Conservation (phyloP, 495 filamentous ascomycete species). For the Neurospora tetrasperma region DNA sequence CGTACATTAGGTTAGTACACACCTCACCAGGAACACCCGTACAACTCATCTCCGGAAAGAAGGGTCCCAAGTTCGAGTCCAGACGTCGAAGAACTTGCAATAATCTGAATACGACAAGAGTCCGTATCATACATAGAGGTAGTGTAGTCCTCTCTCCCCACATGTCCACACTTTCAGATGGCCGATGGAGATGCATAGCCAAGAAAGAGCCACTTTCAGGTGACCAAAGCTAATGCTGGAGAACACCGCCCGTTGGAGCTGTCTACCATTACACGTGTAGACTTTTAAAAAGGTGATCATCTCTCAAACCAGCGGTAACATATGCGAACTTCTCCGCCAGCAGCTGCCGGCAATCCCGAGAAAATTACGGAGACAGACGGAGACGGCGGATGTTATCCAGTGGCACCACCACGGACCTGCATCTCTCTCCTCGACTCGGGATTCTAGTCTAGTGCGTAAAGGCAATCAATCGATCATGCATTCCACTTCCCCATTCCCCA, state of each 20-base stretch:
- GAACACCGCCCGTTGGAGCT: background rate
- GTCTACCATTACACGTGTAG: background rate
- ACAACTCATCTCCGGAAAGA: background rate
- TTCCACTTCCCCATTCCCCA: too few species aligned
- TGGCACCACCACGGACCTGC: background rate
- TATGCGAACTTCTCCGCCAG: background rate
- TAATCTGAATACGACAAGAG: background rate
- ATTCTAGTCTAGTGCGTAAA: too few species aligned
- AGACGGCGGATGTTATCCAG: background rate
- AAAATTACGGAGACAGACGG: background rate
- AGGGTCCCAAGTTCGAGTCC: background rate
- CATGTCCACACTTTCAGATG: background rate
- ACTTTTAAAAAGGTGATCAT: background rate
- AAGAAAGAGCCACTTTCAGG: background rate
- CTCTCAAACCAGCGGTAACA: background rate
- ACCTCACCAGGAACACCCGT: background rate
- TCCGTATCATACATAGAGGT: too few species aligned
- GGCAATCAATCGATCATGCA: too few species aligned
- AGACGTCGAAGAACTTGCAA: background rate
- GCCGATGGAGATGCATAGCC: background rate
- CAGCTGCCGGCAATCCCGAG: background rate
- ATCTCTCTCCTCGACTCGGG: too few species aligned
- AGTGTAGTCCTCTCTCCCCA: background rate
- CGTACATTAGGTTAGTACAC: too few species aligned
- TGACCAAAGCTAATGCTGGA: background rate